A percentile compares a stretch with the other conserved stretches of the same genome.
phyloP scores from a whole-genome alignment of 257 asterid genomes.

The Solanum megistacrolobum region DNA sequence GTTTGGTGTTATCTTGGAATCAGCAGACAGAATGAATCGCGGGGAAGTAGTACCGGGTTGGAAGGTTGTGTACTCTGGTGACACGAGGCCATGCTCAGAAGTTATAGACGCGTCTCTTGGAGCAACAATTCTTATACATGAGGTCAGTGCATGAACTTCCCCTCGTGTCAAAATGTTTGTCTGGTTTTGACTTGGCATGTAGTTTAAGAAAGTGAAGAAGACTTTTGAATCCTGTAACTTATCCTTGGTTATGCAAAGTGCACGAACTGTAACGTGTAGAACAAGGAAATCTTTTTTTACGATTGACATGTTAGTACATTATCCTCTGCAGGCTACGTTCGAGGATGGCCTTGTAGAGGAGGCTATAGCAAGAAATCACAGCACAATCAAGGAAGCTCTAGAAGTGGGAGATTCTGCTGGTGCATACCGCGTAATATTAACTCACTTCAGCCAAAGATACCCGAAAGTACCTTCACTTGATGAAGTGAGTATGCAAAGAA shows the following conservation, averaged over 20 bases:
- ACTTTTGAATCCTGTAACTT: not conserved
- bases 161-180: not conserved
- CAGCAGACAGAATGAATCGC: constrained; percentile 35
- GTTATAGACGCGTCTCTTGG: constrained; percentile 55
- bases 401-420: constrained; percentile 70
- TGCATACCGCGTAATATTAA: constrained; percentile 65
- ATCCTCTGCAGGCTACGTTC: not conserved
- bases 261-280: not conserved
- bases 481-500: constrained; percentile 51
- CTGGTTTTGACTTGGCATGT: not conserved
- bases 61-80: constrained; percentile 94
- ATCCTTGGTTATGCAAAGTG: not conserved
- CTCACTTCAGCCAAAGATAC: constrained; percentile 96
- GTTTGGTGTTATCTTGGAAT: constrained; percentile 57
- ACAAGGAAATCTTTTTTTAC: constrained; percentile 33
- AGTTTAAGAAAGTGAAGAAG: too few species aligned
- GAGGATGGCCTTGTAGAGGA: not conserved
- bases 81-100: constrained; percentile 87
- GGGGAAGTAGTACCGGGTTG: constrained; percentile 76
- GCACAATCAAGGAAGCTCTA: constrained; percentile 83
- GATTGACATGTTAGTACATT: not conserved
- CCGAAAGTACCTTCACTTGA: constrained; percentile 91
- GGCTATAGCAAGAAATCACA: constrained; percentile 17
- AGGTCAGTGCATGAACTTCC: constrained; percentile 22
- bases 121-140: constrained; percentile 83